Percentiles rank a stretch among this genome's conserved stretches.
These are phyloP conservation scores for Starmerella vaccinii DNA, from an alignment of 805 yeast genomes.

Conservation along the genomic window DNA sequence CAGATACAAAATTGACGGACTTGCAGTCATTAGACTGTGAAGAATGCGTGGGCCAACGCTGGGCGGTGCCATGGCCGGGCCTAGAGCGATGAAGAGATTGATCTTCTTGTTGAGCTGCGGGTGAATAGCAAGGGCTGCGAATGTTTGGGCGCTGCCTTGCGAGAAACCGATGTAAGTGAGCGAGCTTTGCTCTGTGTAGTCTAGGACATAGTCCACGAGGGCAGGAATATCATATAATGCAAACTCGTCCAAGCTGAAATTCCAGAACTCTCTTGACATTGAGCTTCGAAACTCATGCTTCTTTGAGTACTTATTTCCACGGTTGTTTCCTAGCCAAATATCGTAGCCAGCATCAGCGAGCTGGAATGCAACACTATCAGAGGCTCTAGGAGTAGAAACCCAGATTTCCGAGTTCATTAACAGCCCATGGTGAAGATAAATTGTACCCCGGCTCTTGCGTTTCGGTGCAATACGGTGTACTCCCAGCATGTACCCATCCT, in stretches of 20 bases:
- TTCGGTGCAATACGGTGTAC: conserved; percentile 48
- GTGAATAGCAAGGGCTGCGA: conserved; percentile 63
- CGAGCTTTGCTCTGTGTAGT: conserved; percentile 36
- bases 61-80: conserved; percentile 91
- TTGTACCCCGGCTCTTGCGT: conserved; percentile 34
- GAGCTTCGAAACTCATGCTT: conserved; percentile 51
- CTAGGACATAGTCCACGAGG: conserved; percentile 61
- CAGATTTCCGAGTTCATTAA: conserved; percentile 82
- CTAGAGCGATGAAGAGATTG: conserved; percentile 61
- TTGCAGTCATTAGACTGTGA: conserved; percentile 61
- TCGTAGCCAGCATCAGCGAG: conserved; percentile 80
- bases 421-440: conserved; percentile 84
- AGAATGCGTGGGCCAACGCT: conserved; percentile 69
- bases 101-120: conserved; percentile 49
- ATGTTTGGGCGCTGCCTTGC: conserved; percentile 90
- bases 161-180: conserved; percentile 78
- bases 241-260: conserved; percentile 83
- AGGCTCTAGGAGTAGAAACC: conserved; percentile 43
- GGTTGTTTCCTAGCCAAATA: conserved; percentile 74
- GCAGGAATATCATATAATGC: conserved; percentile 85
- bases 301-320: conserved; percentile 86
- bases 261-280: conserved; percentile 57
- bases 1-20: conserved; percentile 60
- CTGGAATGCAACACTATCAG: conserved; percentile 58
- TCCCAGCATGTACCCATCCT: conserved; percentile 66